Base-by-base conservation (phyloP, 495 filamentous ascomycete genomes). In the Letharia columbiana region DNA sequence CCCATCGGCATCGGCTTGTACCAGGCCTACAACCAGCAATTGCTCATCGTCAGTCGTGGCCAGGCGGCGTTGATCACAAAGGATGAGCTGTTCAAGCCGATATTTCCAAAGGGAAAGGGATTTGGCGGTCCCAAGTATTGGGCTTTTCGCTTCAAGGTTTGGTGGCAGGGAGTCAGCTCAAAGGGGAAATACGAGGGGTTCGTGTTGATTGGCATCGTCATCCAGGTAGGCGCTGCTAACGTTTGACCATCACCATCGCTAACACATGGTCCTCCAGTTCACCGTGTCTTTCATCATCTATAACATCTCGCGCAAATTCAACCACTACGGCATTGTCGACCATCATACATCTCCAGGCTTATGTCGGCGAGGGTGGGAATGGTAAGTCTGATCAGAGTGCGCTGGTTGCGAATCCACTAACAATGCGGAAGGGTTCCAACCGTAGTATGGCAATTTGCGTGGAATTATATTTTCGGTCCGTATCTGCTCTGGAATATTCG, bases 1-100 rank as follows among this genome's bases (percentile, higher is more conserved):
- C 88, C 88, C 5, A 79, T 84, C 39, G 88, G 88, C 33, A 82
- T 90, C 67, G 87, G 84, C 20, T 73, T 89, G 2, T 90, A 89
- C 74, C 87, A 90, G 70, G 88, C 83, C 50, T 80, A 82, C 45
- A 88, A 87, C 73, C 80, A 75, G 67, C 84, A 85, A 65, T 84
- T 89, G 73, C 77, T 88, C 33, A 76, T 85, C 64, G 76, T 88
- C 60, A 84, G 85, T 63, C 81, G 77, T 66, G 70, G 75, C 28
- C 82, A 85, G 72, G 77, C 74, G 68, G 71, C 76, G 44, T 79
- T 79, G 40, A 62, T 71, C 35, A 45, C 54, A 8, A 41, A 42
- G 33, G 40, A 67, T 10, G 44, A 33, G 23, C n/a, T 60, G 35
- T 69, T 37, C 63, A 67, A 64, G 44, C 63, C 57, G 33, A 44